Conservation (phyloP, 306 rosid species). For the Carpinus fangiana region DNA sequence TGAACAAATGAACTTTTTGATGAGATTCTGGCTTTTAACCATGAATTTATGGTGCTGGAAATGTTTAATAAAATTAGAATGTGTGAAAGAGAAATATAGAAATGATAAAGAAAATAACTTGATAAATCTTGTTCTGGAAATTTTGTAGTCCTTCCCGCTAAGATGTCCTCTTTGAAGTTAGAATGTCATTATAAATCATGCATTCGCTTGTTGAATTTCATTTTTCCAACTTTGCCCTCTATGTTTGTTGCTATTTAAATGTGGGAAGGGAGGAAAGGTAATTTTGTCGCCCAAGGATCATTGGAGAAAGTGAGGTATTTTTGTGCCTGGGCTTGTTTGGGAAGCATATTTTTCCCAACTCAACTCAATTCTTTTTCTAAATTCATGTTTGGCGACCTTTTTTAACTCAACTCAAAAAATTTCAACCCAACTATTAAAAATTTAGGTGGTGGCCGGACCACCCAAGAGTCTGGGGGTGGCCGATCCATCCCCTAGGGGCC, state of each 20-base stretch:
- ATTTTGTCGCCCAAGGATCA: not conserved
- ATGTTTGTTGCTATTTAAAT: not conserved
- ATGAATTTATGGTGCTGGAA: not conserved
- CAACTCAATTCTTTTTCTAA: too few species aligned
- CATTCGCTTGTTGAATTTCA: not conserved
- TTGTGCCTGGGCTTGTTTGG: not conserved
- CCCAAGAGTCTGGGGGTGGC: too few species aligned
- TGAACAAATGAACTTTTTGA: constrained; percentile 3
- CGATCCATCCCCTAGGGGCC: too few species aligned
- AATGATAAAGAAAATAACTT: not conserved
- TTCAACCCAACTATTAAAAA: too few species aligned
- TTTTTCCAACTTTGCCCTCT: not conserved
- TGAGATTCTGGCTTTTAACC: not conserved
- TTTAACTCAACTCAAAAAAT: too few species aligned
- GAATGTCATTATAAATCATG: not conserved
- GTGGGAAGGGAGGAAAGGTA: not conserved
- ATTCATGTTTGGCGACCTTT: too few species aligned
- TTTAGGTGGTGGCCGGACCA: too few species aligned
- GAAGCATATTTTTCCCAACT: too few species aligned
- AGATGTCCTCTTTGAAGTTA: not conserved
- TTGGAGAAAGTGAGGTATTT: not conserved
- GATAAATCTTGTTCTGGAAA: not conserved
- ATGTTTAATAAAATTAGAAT: not conserved
- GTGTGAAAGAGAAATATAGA: not conserved
- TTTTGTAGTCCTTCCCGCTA: not conserved